Base-by-base conservation (phyloP, 2,329 filamentous ascomycete species). In the Ophiostoma sp. region DNA sequence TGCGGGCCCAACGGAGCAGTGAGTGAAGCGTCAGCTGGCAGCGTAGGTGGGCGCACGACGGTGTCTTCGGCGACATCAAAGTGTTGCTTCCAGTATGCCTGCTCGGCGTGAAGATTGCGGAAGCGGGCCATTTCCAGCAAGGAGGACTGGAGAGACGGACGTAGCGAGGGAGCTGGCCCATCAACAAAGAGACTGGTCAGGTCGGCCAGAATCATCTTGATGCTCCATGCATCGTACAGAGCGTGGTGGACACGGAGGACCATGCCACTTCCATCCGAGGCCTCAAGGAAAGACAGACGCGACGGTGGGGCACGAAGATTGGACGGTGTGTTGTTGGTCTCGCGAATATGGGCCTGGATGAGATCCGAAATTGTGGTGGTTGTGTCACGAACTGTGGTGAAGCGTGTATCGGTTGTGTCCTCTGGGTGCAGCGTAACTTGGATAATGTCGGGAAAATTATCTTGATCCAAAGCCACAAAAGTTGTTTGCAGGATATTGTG, bases 171-270 rank as follows among this genome's bases (percentile, higher is more conserved):
- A 17, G 28, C 1, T 8, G 36, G 15, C 22, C 22, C 25, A 4
- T 63, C 22, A 6, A 42, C 59, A 31, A 74, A 70, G 17, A 76
- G 68, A 9, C 45, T 17, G 42, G 33, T 55, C 9, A 78, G 72
- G 31, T 78, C 77, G 6, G 61, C 69, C 59, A 76, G 36, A 25
- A 78, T 74, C 77, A 78, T 76, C 70, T 77, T 77, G 75, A 78
- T 78, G 71, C 75, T 78, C 77, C 77, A 78, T 17, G 76, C 77
- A 28, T 78, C 77, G 63, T 78, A 78, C 1, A 78, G 73, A 0
- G 76, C 76, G 39, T 78, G 77, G 64, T 78, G 77, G 1, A 78
- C 28, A 12, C 77, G 76, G 4, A 78, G 71, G 3, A 78, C 76
- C 6, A 78, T 55, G 19, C 75, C 76, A 22, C 76, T 75, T 12